Base-by-base conservation (phyloP, 2,329 filamentous ascomycete species). In the Penicillium polonicum region DNA sequence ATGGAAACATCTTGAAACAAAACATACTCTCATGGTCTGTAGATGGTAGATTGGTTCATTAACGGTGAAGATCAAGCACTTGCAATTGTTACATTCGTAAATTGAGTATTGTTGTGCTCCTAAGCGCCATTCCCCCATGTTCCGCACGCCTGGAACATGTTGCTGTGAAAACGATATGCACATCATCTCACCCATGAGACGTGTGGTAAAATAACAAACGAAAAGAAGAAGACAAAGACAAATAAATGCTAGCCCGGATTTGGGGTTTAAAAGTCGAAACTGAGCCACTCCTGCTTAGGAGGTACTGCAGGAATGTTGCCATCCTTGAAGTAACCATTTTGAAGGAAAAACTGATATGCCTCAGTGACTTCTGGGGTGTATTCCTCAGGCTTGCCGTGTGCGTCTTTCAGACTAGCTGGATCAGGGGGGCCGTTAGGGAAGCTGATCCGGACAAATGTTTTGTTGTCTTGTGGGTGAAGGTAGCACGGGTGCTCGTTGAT, bases 221-320 rank as follows among this genome's bases (percentile, higher is more conserved):
- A 29, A 23, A 48, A 27, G 21, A 12, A 36, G 23, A 25, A 36
- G 23, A 45, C 39, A 36, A 21, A 35, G n/a, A 29, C 36, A 48
- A 45, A 42, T n/a, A 39, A 35, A 41, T 13, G 43, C 25, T 38
- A 33, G 25, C 15, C 31, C 36, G 3, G 49, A 10, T 15, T 33
- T 25, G 23, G 17, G 25, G 21, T 38, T 61, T 73, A 92, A 67
- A 93, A 87, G 69, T 91, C 85, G 83, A 88, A 93, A 29, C 78
- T 74, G 63, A 86, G 87, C 80, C 87, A 93, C 68, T 93, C 91
- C 60, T 85, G 81, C 74, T 87, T 87, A 0, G 92, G 92, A 21
- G 92, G 90, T 45, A 91, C 77, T 65, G 88, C 82, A 0, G 92
- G 92, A 77, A 96, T 88, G 7, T 86, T 67, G 0, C 87, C 88